Conservation (phyloP, 331 rosid genomes). For the Spiraea crenata region DNA sequence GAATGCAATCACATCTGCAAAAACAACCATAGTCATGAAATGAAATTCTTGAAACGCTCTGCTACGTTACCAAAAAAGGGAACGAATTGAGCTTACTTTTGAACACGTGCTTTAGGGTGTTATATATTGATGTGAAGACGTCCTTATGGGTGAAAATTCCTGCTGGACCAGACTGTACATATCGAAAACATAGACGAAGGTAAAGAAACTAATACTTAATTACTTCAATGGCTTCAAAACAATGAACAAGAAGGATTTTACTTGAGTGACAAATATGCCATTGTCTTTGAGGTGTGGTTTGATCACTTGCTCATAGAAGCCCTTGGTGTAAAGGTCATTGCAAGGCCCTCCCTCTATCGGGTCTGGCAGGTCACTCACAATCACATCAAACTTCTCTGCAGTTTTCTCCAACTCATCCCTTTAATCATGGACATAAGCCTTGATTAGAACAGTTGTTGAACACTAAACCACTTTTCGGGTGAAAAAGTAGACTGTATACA, state of each 20-base stretch:
- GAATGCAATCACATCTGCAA: constrained; percentile 34
- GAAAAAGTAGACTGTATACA: no score
- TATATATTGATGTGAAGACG: constrained; percentile 33
- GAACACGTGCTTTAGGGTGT: constrained; percentile 36
- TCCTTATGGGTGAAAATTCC: constrained; percentile 33
- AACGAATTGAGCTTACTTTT: constrained; percentile 12
- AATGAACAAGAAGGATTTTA: neutral
- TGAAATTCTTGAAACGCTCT: neutral
- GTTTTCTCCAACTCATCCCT: constrained; percentile 29
- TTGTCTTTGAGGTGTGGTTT: constrained; percentile 31
- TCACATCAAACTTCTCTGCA: constrained; percentile 34
- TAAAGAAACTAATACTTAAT: neutral
- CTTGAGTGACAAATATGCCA: constrained; percentile 41
- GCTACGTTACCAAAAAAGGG: no score
- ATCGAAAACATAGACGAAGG: neutral
- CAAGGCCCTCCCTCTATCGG: constrained; percentile 43
- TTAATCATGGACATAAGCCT: neutral
- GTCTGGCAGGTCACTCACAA: constrained; percentile 32
- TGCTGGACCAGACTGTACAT: constrained; percentile 32
- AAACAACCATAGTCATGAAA: neutral
- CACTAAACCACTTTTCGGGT: no score
- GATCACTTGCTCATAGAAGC: constrained; percentile 27
- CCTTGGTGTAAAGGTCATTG: constrained; percentile 32
- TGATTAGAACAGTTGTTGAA: neutral
- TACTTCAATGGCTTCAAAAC: neutral